Evolutionary conservation across 306 rosid species (phyloP).

Genomic region (Psophocarpus tetragonolobus): DNA sequence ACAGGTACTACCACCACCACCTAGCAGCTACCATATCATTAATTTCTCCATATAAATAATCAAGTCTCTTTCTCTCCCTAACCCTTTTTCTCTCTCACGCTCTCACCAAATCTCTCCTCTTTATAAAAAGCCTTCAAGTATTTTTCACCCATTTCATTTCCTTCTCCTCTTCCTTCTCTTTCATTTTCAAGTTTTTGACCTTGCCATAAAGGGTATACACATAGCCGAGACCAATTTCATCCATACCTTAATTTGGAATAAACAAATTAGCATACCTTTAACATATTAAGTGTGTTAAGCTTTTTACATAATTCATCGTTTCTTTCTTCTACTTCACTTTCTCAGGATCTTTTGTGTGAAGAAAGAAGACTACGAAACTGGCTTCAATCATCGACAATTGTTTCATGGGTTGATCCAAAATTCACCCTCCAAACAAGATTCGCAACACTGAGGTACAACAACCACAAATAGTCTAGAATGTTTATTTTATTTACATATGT

Average conservation of each 20-base stretch:
- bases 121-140: conserved; percentile 36
- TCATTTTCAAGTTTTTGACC: conserved; percentile 15
- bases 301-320: conserved; percentile 9
- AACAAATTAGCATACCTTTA: background rate
- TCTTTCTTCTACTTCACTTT: conserved; percentile 7
- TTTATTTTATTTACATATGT: background rate
- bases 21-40: conserved; percentile 24
- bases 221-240: background rate
- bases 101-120: conserved; percentile 1
- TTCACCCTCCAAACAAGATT: conserved; percentile 22
- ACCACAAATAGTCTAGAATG: background rate
- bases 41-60: conserved; percentile 34
- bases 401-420: conserved; percentile 50
- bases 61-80: conserved; percentile 36
- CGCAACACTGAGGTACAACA: conserved; percentile 30
- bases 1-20: conserved; percentile 51
- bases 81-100: conserved; percentile 5
- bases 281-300: background rate
- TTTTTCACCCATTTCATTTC: conserved; percentile 17
- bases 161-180: conserved; percentile 18
- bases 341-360: conserved; percentile 31
- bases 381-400: conserved; percentile 28
- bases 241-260: background rate
- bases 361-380: conserved; percentile 3
- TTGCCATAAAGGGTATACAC: background rate